These are phyloP conservation scores for Neurospora hispaniola DNA, from an alignment of 495 filamentous ascomycete species.

Conservation along the genomic window DNA sequence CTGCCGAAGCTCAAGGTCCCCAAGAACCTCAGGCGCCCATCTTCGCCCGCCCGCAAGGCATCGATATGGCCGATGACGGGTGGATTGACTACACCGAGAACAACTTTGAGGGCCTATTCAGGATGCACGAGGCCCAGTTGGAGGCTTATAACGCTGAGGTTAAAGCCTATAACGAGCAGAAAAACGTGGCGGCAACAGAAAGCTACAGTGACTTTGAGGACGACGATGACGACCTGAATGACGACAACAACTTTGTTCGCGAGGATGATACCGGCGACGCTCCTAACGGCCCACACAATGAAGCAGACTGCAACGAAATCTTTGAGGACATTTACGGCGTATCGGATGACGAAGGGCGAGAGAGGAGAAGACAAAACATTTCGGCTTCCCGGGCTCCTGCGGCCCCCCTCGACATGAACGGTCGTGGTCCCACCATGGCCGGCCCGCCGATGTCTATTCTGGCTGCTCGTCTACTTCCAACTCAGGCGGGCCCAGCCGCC, in stretches of 20 bases:
- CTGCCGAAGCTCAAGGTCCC: neutral
- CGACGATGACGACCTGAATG: too few species aligned
- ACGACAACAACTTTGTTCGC: too few species aligned
- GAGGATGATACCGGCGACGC: too few species aligned
- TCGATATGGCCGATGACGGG: accelerated
- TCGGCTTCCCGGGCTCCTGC: neutral
- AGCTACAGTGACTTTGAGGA: too few species aligned
- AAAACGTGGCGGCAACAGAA: neutral
- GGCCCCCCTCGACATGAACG: too few species aligned
- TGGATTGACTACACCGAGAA: neutral
- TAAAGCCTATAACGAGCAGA: neutral
- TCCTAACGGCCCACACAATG: neutral
- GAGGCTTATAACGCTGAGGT: neutral
- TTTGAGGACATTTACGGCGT: neutral
- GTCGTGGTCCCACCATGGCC: neutral
- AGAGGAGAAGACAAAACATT: neutral
- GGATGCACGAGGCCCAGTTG: neutral
- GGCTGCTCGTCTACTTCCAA: too few species aligned
- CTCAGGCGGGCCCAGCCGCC: too few species aligned
- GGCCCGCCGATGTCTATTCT: neutral
- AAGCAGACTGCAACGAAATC: neutral
- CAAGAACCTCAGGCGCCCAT: neutral
- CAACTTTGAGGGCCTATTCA: neutral
- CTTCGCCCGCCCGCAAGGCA: accelerated
- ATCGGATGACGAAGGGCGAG: neutral